Evolutionary conservation across 2,329 filamentous ascomycete genomes (phyloP).

Genomic region (Exophiala xenobiotica): DNA sequence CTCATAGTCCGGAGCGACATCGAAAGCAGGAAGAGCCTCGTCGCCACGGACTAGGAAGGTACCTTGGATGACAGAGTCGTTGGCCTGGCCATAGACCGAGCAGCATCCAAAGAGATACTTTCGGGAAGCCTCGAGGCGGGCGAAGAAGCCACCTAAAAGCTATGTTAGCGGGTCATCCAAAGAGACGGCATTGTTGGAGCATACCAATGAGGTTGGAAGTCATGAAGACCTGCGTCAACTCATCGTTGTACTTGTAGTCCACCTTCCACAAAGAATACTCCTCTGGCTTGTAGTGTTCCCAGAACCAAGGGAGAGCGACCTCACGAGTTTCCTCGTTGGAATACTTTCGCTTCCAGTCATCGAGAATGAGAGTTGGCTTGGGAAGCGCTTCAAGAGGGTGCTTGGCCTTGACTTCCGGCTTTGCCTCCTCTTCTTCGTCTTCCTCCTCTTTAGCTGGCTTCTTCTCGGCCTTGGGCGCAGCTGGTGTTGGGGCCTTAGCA

Average conservation of each 20-base stretch:
- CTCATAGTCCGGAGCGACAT: constrained; percentile 96
- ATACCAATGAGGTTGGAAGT: constrained; percentile 90
- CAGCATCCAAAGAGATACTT: constrained; percentile 95
- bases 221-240: constrained; percentile 98
- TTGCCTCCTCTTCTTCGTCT: constrained; percentile 63
- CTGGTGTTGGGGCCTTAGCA: constrained; percentile 71
- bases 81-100: constrained; percentile 84
- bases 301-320: constrained; percentile 93
- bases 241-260: constrained; percentile 99
- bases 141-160: constrained; percentile 77
- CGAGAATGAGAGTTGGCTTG: constrained; percentile 76
- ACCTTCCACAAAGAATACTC: constrained; percentile 95
- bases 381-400: constrained; percentile 87
- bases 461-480: constrained; percentile 38
- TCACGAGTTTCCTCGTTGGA: constrained; percentile 88
- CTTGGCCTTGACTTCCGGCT: constrained; percentile 75
- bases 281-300: constrained; percentile 89
- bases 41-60: constrained; percentile 94
- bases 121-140: constrained; percentile 92
- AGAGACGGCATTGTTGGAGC: constrained; percentile 31
- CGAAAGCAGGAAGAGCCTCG: constrained; percentile 80
- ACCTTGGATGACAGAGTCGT: constrained; percentile 87
- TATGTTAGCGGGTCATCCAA: constrained; percentile 7
- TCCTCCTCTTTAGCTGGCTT: constrained; percentile 54
- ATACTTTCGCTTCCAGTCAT: constrained; percentile 99